Percentiles rank a stretch among this genome's conserved stretches.
Evolutionary conservation across 345 rosid species (phyloP).

Genomic region (Bruguiera parviflora): DNA sequence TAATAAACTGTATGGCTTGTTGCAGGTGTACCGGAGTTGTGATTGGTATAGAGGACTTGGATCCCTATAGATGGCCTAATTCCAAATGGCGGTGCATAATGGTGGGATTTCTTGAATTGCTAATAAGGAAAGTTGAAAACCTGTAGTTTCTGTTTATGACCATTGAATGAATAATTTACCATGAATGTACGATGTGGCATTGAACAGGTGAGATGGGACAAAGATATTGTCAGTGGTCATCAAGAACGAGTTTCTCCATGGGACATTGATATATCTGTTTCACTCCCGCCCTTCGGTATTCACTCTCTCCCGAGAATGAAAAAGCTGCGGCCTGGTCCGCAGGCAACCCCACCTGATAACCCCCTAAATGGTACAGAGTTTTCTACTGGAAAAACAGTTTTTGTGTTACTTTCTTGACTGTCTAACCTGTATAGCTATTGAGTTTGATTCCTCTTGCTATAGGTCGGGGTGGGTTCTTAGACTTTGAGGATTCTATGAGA

Average conservation of each 20-base stretch:
- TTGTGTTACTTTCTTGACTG: neutral
- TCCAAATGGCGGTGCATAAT: constrained; percentile 89
- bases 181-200: neutral
- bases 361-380: constrained; percentile 44
- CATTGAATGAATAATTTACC: no score
- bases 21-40: constrained; percentile 74
- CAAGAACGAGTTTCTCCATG: constrained; percentile 83
- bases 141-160: no score
- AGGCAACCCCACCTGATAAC: constrained; percentile 44
- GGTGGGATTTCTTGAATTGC: constrained; percentile 36
- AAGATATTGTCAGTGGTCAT: constrained; percentile 44
- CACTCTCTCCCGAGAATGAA: constrained; percentile 80
- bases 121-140: no score
- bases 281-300: constrained; percentile 62
- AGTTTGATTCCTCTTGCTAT: constrained; percentile 25
- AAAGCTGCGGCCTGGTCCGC: constrained; percentile 62
- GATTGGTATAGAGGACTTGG: constrained; percentile 60
- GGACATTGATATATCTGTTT: constrained; percentile 81
- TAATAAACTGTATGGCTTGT: constrained; percentile 2
- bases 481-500: constrained; percentile 80
- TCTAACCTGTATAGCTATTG: neutral
- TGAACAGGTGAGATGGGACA: constrained; percentile 86
- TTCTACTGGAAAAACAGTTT: neutral
- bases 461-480: constrained; percentile 55
- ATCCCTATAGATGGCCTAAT: constrained; percentile 82